Percentiles rank a stretch among this genome's conserved stretches.
These are phyloP conservation scores for Rhizopus microsporus DNA, from an alignment of 371 early-diverging fungal species.

Conservation along the genomic window DNA sequence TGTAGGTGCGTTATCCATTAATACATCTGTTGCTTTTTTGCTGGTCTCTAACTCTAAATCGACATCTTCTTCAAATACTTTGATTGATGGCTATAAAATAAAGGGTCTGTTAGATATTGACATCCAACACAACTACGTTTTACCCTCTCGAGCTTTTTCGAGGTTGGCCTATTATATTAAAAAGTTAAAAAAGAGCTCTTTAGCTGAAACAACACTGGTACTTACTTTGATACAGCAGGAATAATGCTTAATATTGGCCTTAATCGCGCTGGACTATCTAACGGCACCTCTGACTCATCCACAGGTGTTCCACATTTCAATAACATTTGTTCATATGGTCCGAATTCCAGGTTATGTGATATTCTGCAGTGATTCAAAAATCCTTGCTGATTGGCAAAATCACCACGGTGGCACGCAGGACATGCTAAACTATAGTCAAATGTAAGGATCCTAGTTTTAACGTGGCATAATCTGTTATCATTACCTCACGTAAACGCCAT, in stretches of 20 bases:
- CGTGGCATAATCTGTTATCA: not conserved
- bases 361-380: conserved; percentile 81
- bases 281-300: conserved; percentile 64
- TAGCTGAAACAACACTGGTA: not conserved
- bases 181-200: not conserved
- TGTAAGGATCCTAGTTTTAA: too few species aligned
- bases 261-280: conserved; percentile 56
- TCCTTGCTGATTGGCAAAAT: conserved; percentile 76
- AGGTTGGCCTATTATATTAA: conserved; percentile 7
- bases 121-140: not conserved
- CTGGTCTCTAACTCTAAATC: conserved; percentile 54
- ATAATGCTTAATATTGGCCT: conserved; percentile 30
- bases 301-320: conserved; percentile 68
- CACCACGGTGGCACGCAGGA: conserved; percentile 59
- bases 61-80: conserved; percentile 72
- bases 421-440: conserved; percentile 46
- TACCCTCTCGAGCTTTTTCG: conserved; percentile 38
- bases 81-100: conserved; percentile 60
- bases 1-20: not conserved
- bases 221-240: conserved; percentile 13
- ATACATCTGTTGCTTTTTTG: not conserved
- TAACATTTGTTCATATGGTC: conserved; percentile 70
- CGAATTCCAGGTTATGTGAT: conserved; percentile 69
- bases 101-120: conserved; percentile 1
- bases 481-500: conserved; percentile 65